Evolutionary conservation across 176 grass and related monocot genomes (phyloP).

Genomic region (Alopecurus myosuroides): DNA sequence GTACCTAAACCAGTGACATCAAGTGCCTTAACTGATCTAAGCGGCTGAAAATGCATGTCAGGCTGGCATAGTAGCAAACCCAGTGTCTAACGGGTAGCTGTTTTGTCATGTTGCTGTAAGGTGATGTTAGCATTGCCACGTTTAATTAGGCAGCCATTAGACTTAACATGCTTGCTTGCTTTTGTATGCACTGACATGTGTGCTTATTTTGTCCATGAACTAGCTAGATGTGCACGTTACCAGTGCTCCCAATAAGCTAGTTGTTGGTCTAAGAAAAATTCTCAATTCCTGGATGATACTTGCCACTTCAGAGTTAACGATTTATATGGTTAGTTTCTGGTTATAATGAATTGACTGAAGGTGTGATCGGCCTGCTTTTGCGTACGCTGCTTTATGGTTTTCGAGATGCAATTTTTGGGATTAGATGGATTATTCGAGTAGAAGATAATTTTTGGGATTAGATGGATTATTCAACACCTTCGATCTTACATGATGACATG

Average conservation of each 20-base stretch:
- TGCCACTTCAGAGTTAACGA: not conserved
- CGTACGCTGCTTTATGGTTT: too few species aligned
- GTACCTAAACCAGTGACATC: not conserved
- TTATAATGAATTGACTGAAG: too few species aligned
- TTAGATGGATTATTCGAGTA: too few species aligned
- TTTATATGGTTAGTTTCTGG: not conserved
- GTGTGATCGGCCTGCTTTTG: too few species aligned
- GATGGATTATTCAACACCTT: too few species aligned
- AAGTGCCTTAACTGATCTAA: not conserved
- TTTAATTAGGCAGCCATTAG: not conserved
- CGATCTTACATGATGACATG: too few species aligned
- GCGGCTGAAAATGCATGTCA: not conserved
- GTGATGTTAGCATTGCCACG: not conserved
- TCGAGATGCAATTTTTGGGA: too few species aligned
- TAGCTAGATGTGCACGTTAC: not conserved
- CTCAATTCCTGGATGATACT: not conserved
- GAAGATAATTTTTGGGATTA: too few species aligned
- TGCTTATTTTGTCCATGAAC: not conserved
- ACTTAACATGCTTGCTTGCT: not conserved
- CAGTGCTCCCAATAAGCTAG: not conserved
- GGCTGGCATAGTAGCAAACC: not conserved
- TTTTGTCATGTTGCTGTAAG: not conserved
- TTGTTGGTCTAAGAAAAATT: too few species aligned
- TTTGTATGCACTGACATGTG: not conserved
- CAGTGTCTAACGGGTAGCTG: not conserved